Conservation (phyloP, 768 basidiomycete genomes). For the Calvatia gigantea region DNA sequence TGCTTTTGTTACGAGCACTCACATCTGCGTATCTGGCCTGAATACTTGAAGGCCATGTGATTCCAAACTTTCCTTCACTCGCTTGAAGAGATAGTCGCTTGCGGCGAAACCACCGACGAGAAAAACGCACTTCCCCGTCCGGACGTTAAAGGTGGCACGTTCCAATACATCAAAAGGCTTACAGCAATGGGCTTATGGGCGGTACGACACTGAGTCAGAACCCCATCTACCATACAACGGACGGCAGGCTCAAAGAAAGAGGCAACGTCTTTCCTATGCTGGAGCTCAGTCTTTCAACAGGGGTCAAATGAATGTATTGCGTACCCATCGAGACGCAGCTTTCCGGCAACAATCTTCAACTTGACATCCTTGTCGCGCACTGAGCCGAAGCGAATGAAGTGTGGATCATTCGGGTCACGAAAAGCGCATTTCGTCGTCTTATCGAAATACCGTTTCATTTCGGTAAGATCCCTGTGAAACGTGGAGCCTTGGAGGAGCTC, state of each 20-base stretch:
- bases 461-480: slow-evolving; percentile 32
- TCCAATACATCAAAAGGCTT: neutral
- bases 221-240: slow-evolving; percentile 23
- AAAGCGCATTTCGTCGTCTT: slow-evolving; percentile 42
- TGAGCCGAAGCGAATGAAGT: slow-evolving; percentile 41
- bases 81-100: slow-evolving; percentile 48
- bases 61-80: slow-evolving; percentile 36
- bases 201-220: slow-evolving; percentile 15
- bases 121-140: slow-evolving; percentile 23
- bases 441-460: slow-evolving; percentile 39
- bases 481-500: slow-evolving; percentile 32
- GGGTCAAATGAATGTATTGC: neutral
- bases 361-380: slow-evolving; percentile 31
- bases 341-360: slow-evolving; percentile 37
- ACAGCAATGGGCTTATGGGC: slow-evolving; percentile 24
- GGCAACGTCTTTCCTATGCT: slow-evolving; percentile 23
- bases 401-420: slow-evolving; percentile 27
- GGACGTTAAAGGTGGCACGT: neutral
- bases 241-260: slow-evolving; percentile 28
- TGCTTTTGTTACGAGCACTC: no score
- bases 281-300: neutral
- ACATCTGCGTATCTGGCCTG: slow-evolving; percentile 55
- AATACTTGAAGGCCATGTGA: slow-evolving; percentile 35
- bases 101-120: slow-evolving; percentile 61
- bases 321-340: slow-evolving; percentile 36